Base-by-base conservation (phyloP, 2,329 filamentous ascomycete genomes). In the Blastomyces gilchristii region DNA sequence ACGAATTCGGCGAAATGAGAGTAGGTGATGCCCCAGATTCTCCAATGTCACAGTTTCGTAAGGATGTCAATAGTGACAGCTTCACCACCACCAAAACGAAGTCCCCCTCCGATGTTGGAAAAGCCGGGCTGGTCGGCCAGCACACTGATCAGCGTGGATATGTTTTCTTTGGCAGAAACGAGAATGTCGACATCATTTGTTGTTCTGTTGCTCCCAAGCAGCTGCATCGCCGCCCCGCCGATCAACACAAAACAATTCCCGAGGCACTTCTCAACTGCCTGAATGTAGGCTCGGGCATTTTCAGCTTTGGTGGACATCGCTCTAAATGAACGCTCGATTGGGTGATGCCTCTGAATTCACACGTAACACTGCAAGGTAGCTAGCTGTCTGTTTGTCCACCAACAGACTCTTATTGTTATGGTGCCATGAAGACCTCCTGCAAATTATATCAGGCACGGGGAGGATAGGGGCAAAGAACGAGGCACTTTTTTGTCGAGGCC, bases 11-110 rank as follows among this genome's bases (percentile, higher is more conserved):
- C 41, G 25, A 25, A 62, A 1, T n/a, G 49, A 8, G 22, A 43
- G n/a, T 2, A 31, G 18, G 28, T 62, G n/a, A 14, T 3, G 31
- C 9, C 7, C 11, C 25, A 52, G 22, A 9, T 57, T 31, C 16
- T 62, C 31, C 11, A 62, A 57, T 2, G 49, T 37, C n/a, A 56
- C 31, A 3, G 11, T 57, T 67, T 71, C 60, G 69, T 64, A 67
- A 69, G 67, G 68, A 71, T 66, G 67, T 71, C 50, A 34, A 62
- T 3, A 1, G 53, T 14, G 18, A 56, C 53, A 5, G 28, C 22
- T 52, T 52, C 49, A n/a, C 12, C 53, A 34, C 41, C 53, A n/a
- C 18, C 34, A 56, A 56, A 56, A 11, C 11, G 14, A 22, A 56
- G 28, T 18, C 41, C 18, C n/a, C 53, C 53, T 14, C 18, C 31